Evolutionary conservation across 768 basidiomycete species (phyloP), one percentile per base, ranked within the genome.

Genomic region (Crepidotus variabilis): DNA sequence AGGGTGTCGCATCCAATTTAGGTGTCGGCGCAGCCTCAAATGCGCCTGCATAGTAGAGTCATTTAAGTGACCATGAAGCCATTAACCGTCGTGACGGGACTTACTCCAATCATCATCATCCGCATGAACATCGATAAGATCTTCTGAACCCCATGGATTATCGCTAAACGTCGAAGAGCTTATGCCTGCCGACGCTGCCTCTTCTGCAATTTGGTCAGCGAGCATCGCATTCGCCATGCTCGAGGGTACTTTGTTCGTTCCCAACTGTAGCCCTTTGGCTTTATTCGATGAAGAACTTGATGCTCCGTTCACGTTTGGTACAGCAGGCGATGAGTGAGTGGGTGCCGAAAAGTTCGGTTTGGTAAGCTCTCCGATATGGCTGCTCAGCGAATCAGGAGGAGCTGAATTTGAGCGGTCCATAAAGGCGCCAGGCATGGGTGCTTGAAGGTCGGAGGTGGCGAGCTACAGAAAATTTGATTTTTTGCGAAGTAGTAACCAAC

Each of bases 81-180:
- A 33, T 47, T 47, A 8, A 20, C 39, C 5, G 18, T 43, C 13
- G 34, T 18, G 56, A 11, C 28, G 4, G 77, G 77, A 78, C 87
- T 67, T 67, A 91, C 95, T 90, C 95, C 95, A 99, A 67, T 98
- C 96, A 63, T 87, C 95, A 22, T 86, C 82, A 63, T 98, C 95
- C 0, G 91, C 94, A 65, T 94, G 87, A 3, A 98, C 86, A 65
- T 99, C 94, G 68, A 98, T 96, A 55, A 98, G 69, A 69, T 98
- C 91, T 7, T 82, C 86, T 48, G 71, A 77, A 1, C 85, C 89
- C 91, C 90, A 92, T 0, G 80, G 81, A 65, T 80, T 79, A 22
- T 70, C 78, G 2, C 74, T 77, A 35, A 71, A 75, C 10, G 70
- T 70, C 28, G 65, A 66, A 7, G 67, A 80, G 9, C 70, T 72